phyloP scores from a whole-genome alignment of 163 green algal species.

The Chlamydomonas reinhardtii region DNA sequence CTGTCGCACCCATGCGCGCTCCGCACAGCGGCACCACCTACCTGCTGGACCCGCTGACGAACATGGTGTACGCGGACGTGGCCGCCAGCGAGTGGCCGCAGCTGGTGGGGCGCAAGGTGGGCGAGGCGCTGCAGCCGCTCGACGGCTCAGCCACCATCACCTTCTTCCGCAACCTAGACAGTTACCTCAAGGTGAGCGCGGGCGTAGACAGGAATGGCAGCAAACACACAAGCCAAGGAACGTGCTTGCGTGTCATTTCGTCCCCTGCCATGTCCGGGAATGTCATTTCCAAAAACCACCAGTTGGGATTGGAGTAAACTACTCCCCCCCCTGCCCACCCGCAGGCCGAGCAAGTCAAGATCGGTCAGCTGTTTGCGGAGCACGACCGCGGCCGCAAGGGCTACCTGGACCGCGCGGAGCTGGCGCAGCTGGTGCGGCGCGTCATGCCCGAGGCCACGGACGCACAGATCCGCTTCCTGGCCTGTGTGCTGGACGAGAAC shows the following conservation, averaged over 20 bases:
- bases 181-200: conserved; percentile 31
- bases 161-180: conserved; percentile 53
- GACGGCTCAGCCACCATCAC: background rate
- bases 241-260: too few species aligned
- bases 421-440: conserved; percentile 32
- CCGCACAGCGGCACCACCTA: conserved; percentile 34
- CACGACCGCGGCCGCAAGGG: conserved; percentile 46
- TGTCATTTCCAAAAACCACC: too few species aligned
- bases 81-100: conserved; percentile 37
- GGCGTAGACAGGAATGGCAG: too few species aligned
- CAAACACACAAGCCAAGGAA: too few species aligned
- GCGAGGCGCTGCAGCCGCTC: conserved; percentile 22
- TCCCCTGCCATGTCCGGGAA: too few species aligned
- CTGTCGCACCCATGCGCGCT: too few species aligned
- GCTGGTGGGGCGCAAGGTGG: conserved; percentile 39
- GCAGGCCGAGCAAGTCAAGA: conserved; percentile 25
- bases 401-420: conserved; percentile 29
- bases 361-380: conserved; percentile 47
- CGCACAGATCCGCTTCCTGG: conserved; percentile 47
- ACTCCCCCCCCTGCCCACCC: too few species aligned
- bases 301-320: too few species aligned
- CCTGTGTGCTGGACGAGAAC: conserved; percentile 47
- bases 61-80: conserved; percentile 49
- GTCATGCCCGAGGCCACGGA: conserved; percentile 41
- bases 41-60: conserved; percentile 41